Percentiles rank a stretch among this genome's conserved stretches.
Conservation (phyloP, 306 rosid genomes). For the Sophora flavescens region DNA sequence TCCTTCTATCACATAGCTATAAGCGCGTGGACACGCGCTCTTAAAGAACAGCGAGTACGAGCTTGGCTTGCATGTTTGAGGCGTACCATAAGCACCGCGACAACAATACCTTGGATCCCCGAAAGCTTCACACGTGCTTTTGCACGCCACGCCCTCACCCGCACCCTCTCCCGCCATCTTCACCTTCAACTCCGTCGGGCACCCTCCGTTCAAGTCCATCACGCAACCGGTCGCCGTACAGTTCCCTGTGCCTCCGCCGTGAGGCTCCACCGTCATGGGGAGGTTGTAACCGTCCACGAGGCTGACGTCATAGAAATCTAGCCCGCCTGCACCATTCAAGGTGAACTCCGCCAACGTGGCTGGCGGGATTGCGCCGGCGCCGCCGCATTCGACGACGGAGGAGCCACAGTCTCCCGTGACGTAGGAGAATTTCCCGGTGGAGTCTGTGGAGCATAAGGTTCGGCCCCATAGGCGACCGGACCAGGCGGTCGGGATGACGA, state of each 20-base stretch:
- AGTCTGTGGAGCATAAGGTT: slow-evolving; percentile 58
- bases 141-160: slow-evolving; percentile 30
- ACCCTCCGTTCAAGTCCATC: slow-evolving; percentile 63
- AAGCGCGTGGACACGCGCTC: slow-evolving; percentile 74
- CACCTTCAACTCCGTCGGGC: slow-evolving; percentile 68
- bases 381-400: slow-evolving; percentile 56
- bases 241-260: slow-evolving; percentile 55
- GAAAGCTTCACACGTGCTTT: slow-evolving; percentile 75
- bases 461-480: slow-evolving; percentile 89
- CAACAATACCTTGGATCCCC: slow-evolving; percentile 79
- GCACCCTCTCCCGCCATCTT: slow-evolving; percentile 5
- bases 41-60: slow-evolving; percentile 66
- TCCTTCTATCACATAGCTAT: no score
- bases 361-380: slow-evolving; percentile 61
- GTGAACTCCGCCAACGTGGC: slow-evolving; percentile 78
- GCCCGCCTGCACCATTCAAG: slow-evolving; percentile 61
- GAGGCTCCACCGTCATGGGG: slow-evolving; percentile 59
- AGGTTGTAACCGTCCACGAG: slow-evolving; percentile 83
- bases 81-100: slow-evolving; percentile 69
- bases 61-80: slow-evolving; percentile 66
- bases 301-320: slow-evolving; percentile 85
- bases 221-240: slow-evolving; percentile 68
- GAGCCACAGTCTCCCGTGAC: slow-evolving; percentile 78
- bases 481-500: slow-evolving; percentile 63
- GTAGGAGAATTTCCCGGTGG: slow-evolving; percentile 61